Percentiles rank a stretch among this genome's conserved stretches.
Evolutionary conservation across 2,329 filamentous ascomycete species (phyloP).

Genomic region (Botrytis elliptica): DNA sequence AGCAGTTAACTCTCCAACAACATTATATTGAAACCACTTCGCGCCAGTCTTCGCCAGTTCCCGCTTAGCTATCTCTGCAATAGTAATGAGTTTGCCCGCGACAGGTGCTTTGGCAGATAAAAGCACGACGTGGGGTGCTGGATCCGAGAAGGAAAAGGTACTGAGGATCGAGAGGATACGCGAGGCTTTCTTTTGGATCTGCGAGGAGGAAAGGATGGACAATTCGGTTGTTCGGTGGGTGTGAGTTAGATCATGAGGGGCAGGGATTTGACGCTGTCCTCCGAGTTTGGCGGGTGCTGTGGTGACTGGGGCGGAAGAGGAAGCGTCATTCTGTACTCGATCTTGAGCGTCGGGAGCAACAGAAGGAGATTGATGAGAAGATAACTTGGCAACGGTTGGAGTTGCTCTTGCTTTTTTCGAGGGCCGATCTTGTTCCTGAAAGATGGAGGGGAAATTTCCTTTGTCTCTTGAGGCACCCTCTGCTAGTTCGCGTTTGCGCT

Average conservation of each 20-base stretch:
- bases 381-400: background rate
- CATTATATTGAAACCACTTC: slow-evolving; percentile 44
- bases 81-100: slow-evolving; percentile 64
- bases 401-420: slow-evolving; percentile 16
- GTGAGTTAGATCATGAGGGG: slow-evolving; percentile 39
- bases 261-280: background rate
- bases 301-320: background rate
- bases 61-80: slow-evolving; percentile 64
- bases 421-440: slow-evolving; percentile 15
- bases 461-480: slow-evolving; percentile 10
- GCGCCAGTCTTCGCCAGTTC: slow-evolving; percentile 49
- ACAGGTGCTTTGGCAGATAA: slow-evolving; percentile 42
- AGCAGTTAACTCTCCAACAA: slow-evolving; percentile 29
- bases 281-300: background rate
- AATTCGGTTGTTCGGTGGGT: slow-evolving; percentile 49
- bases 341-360: background rate
- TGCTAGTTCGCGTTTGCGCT: slow-evolving; percentile 19
- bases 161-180: slow-evolving; percentile 34
- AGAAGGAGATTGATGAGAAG: background rate
- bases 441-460: slow-evolving; percentile 17
- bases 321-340: background rate
- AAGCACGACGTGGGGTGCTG: slow-evolving; percentile 42
- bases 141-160: slow-evolving; percentile 26
- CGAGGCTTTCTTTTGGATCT: slow-evolving; percentile 47
- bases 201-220: slow-evolving; percentile 59